Conservation (phyloP, 140 eudicot genomes). For the Stevia rebaudiana region DNA sequence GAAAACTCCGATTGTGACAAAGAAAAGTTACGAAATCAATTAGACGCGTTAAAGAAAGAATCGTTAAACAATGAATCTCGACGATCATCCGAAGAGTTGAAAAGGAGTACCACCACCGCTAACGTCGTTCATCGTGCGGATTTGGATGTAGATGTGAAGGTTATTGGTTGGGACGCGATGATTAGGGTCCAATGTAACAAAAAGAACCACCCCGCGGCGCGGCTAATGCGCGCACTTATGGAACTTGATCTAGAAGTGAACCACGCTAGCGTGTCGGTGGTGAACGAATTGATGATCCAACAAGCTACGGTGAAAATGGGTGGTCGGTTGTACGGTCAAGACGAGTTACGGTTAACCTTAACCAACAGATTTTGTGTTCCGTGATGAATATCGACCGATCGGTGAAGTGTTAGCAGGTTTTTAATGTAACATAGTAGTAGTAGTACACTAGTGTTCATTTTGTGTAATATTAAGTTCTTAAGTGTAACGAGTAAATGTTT, state of each 20-base stretch:
- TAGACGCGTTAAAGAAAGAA: slow-evolving; percentile 52
- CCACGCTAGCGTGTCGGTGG: slow-evolving; percentile 84
- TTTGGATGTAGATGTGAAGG: slow-evolving; percentile 70
- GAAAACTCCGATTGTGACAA: slow-evolving; percentile 43
- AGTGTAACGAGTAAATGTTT: too few relatives aligned
- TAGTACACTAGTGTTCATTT: too few relatives aligned
- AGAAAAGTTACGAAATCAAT: slow-evolving; percentile 42
- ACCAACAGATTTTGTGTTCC: slow-evolving; percentile 38
- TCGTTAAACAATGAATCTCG: slow-evolving; percentile 38
- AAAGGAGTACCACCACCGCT: too few relatives aligned
- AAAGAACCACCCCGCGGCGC: slow-evolving; percentile 79
- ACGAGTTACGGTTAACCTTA: slow-evolving; percentile 57
- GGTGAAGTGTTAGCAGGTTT: slow-evolving; percentile 23
- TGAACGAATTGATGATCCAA: slow-evolving; percentile 84
- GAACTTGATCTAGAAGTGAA: slow-evolving; percentile 69
- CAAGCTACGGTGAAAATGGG: slow-evolving; percentile 86
- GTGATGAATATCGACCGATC: too few relatives aligned
- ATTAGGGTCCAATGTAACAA: slow-evolving; percentile 53
- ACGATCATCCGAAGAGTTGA: too few relatives aligned
- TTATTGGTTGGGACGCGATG: slow-evolving; percentile 82
- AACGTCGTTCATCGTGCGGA: too few relatives aligned
- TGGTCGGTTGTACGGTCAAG: slow-evolving; percentile 60
- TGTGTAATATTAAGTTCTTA: too few relatives aligned
- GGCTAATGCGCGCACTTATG: slow-evolving; percentile 59
- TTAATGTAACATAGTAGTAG: slow-evolving; percentile 23